phyloP scores from a whole-genome alignment of 2,329 filamentous ascomycete genomes.

The Biscogniauxia mediterranea region DNA sequence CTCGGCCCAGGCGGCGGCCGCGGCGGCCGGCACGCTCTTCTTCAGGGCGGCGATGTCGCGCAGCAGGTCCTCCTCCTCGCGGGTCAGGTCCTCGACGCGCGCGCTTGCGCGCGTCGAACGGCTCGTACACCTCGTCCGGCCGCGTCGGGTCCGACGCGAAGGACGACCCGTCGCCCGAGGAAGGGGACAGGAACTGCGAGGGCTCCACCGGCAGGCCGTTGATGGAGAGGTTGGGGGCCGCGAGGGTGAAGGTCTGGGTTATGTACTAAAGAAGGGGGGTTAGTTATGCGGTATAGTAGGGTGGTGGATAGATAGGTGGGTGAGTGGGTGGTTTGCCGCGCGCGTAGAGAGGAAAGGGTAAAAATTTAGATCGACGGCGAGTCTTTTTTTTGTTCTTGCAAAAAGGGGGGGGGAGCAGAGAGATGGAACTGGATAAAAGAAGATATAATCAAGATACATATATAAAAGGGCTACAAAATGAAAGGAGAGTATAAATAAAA shows the following conservation, averaged over 20 bases:
- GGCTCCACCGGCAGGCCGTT: constrained; percentile 56
- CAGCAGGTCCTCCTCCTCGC: constrained; percentile 62
- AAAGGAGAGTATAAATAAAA: neutral
- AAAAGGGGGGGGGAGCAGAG: no score
- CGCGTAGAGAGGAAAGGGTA: no score
- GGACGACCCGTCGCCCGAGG: constrained; percentile 6
- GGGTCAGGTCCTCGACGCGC: constrained; percentile 59
- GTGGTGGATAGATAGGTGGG: no score
- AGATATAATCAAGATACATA: neutral
- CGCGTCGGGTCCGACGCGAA: constrained; percentile 16
- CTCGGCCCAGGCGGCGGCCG: constrained; percentile 44
- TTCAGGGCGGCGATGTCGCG: constrained; percentile 63
- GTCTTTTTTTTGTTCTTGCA: no score
- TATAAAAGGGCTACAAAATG: neutral
- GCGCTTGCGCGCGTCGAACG: constrained; percentile 60
- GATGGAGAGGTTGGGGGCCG: constrained; percentile 59
- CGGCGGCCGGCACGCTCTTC: constrained; percentile 46
- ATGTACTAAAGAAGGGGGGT: constrained; percentile 53
- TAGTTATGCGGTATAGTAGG: no score
- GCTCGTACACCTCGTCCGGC: constrained; percentile 50
- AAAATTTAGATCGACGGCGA: no score
- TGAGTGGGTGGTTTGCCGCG: no score
- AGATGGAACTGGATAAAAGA: neutral
- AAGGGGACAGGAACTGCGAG: constrained; percentile 38
- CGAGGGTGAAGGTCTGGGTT: constrained; percentile 56